Conservation (phyloP, 805 yeast species). For the Zygosaccharomyces bailii region DNA sequence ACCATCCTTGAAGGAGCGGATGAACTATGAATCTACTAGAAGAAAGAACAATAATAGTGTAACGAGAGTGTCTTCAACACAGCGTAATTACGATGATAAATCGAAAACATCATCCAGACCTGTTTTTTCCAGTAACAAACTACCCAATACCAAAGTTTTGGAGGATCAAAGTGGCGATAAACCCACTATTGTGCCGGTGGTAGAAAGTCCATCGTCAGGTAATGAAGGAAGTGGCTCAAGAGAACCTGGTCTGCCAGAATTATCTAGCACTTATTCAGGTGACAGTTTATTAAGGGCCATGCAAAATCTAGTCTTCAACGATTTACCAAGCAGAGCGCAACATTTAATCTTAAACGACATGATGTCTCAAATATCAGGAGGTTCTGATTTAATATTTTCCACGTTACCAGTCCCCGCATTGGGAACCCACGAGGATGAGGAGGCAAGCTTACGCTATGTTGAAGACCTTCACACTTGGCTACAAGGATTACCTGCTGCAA, state of each 20-base stretch:
- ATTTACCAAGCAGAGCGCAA: conserved; percentile 88
- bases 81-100: conserved; percentile 9
- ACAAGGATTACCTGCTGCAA: conserved; percentile 73
- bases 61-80: conserved; percentile 4
- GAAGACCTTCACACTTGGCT: conserved; percentile 78
- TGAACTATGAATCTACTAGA: conserved; percentile 14
- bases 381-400: conserved; percentile 74
- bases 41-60: conserved; percentile 10
- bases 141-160: conserved; percentile 63
- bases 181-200: conserved; percentile 60
- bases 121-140: conserved; percentile 64
- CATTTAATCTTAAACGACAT: conserved; percentile 83
- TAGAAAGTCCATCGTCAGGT: conserved; percentile 20
- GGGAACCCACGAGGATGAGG: conserved; percentile 71
- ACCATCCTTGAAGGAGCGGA: conserved; percentile 15
- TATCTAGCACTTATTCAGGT: conserved; percentile 35
- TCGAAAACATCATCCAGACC: conserved; percentile 38
- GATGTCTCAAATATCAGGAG: conserved; percentile 60
- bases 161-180: conserved; percentile 67
- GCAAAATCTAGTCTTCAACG: conserved; percentile 60
- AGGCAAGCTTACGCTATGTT: conserved; percentile 70
- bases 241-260: conserved; percentile 23
- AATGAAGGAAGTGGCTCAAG: conserved; percentile 10
- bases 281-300: conserved; percentile 37
- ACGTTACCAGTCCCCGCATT: conserved; percentile 86